Evolutionary conservation across 768 basidiomycete genomes (phyloP).

Genomic region (Boletus speciosus): DNA sequence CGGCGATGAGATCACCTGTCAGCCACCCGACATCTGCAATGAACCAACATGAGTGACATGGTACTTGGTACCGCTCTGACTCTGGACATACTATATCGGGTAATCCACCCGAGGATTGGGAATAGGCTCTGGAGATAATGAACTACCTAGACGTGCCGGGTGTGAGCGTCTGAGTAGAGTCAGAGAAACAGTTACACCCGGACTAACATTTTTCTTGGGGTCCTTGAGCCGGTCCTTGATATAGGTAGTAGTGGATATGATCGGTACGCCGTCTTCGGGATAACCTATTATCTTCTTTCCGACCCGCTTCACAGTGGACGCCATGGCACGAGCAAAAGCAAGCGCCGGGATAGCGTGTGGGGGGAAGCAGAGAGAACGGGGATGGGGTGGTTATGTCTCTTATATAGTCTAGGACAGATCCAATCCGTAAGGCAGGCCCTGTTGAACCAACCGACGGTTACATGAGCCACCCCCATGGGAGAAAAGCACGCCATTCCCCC

Average conservation of each 20-base stretch:
- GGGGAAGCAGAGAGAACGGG: not conserved
- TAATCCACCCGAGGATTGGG: constrained; percentile 83
- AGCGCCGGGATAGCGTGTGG: not conserved
- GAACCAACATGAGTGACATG: not conserved
- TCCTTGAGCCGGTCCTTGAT: constrained; percentile 37
- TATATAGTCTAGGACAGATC: not conserved
- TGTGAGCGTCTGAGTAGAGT: not conserved
- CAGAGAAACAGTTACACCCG: not conserved
- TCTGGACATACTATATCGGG: constrained; percentile 69
- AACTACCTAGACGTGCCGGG: constrained; percentile 39
- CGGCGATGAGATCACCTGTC: constrained; percentile 84
- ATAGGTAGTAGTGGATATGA: constrained; percentile 60
- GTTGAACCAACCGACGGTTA: not conserved
- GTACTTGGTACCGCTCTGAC: not conserved
- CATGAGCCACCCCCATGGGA: constrained; percentile 12
- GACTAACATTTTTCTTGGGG: constrained; percentile 48
- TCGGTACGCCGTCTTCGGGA: constrained; percentile 56
- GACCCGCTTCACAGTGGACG: constrained; percentile 40
- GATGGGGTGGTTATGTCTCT: not conserved
- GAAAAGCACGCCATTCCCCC: constrained; percentile 17
- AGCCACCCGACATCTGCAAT: constrained; percentile 70
- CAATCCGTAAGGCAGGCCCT: not conserved
- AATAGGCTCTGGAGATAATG: constrained; percentile 73
- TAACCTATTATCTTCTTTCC: constrained; percentile 59
- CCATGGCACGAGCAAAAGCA: constrained; percentile 28